Evolutionary conservation across 2,329 filamentous ascomycete species (phyloP), one percentile per base, ranked within the genome.

Genomic region (Akanthomyces dipterigenus): DNA sequence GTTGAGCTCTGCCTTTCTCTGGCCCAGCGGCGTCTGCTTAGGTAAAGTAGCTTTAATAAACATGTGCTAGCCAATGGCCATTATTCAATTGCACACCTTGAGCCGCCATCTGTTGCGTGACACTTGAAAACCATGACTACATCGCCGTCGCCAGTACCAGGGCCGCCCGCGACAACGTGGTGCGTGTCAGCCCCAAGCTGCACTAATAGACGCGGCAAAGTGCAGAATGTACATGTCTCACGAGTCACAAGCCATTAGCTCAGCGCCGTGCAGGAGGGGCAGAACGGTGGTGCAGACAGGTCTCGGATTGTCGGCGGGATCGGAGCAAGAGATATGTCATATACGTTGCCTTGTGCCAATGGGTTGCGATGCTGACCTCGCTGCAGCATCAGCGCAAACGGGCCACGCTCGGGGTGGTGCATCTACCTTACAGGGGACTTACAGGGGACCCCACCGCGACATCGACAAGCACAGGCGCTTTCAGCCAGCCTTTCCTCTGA

Each of bases 151-250:
- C 58, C 58, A 55, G 58, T 60, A 38, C 58, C 49, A 49, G n/a
- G 12, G 58, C 49, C 48, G 58, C 58, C 58, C 58, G 28, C 49
- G 49, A 55, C 49, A 60, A 60, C 58, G 58, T 60, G 58, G 49
- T 58, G 55, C 34, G 55, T 45, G 55, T 58, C 55, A 26, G 31
- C 22, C 24, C 34, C 20, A 16, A 57, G 55, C 20, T 16, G 45
- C 16, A 20, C 5, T 9, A 34, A 6, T 34, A 7, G 8, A 9
- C 31, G 31, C 36, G 16, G 36, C n/a, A 38, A 38, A 5, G 36
- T 11, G 36, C 36, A 38, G 36, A 34, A 34, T 34, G 6, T 34
- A 34, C 31, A 34, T 38, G 12, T 36, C 11, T 3, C 34, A 38
- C 36, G 2, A 48, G 8, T 28, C 18, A 18, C 26, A 28, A 34